Conservation (phyloP, 192 early-diverging fungal species). For the Gonapodya prolifera region DNA sequence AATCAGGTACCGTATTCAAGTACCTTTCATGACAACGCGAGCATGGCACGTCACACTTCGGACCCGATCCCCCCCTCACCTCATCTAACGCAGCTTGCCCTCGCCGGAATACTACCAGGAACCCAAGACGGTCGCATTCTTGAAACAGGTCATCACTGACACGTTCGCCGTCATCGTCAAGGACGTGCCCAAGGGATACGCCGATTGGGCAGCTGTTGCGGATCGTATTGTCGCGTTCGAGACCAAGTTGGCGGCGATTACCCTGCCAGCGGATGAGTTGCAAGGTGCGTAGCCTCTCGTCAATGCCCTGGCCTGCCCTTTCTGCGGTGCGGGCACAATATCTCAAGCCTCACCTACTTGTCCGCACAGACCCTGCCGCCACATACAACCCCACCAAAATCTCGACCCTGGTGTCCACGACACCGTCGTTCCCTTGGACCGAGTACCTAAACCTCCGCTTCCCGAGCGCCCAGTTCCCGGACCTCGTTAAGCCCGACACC, state of each 20-base stretch:
- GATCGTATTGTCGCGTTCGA: conserved; percentile 42
- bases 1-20: too few species aligned
- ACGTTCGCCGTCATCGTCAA: conserved; percentile 17
- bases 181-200: not conserved
- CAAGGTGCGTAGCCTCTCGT: not conserved
- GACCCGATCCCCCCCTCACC: too few species aligned
- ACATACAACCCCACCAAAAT: conserved; percentile 31
- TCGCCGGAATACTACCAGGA: too few species aligned
- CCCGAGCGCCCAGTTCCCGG: conserved; percentile 14
- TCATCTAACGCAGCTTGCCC: too few species aligned
- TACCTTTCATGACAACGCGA: too few species aligned
- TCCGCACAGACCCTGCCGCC: conserved; percentile 35
- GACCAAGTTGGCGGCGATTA: conserved; percentile 33
- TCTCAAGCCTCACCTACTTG: conserved; percentile 29
- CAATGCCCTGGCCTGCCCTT: not conserved
- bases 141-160: conserved; percentile 27
- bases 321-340: conserved; percentile 11
- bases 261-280: conserved; percentile 20
- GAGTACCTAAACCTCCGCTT: conserved; percentile 1
- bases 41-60: too few species aligned
- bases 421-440: conserved; percentile 27
- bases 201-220: conserved; percentile 13
- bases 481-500: conserved; percentile 8
- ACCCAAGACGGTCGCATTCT: too few species aligned
- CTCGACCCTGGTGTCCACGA: conserved; percentile 14